phyloP scores from a whole-genome alignment of 495 filamentous ascomycete species.

The Aspergillus heteromorphus region DNA sequence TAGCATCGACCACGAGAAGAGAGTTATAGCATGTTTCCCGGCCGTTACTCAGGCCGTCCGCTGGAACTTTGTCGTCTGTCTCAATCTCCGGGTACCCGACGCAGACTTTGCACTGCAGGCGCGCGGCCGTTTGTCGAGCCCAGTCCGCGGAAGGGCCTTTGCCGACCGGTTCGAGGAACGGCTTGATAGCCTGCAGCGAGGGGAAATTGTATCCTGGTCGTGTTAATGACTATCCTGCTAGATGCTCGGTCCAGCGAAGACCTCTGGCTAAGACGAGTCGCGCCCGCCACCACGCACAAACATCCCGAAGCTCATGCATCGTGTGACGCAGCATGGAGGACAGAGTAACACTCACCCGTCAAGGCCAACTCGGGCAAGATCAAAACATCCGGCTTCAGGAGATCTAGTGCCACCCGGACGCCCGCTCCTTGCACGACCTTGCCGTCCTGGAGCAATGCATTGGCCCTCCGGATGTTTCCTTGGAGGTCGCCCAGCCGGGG shows the following conservation, averaged over 20 bases:
- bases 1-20: conserved; percentile 67
- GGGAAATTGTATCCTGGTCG: conserved; percentile 82
- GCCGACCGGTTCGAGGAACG: conserved; percentile 73
- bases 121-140: conserved; percentile 69
- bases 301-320: conserved; percentile 4
- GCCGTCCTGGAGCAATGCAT: conserved; percentile 57
- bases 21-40: conserved; percentile 69
- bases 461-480: conserved; percentile 68
- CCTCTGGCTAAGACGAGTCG: neutral
- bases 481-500: conserved; percentile 69
- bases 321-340: conserved; percentile 4
- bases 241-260: neutral
- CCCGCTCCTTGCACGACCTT: conserved; percentile 11
- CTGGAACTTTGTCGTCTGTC: neutral
- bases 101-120: conserved; percentile 72
- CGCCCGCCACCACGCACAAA: neutral
- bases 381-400: conserved; percentile 49
- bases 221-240: neutral
- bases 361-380: conserved; percentile 88
- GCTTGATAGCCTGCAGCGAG: conserved; percentile 67
- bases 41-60: conserved; percentile 2
- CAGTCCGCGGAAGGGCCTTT: conserved; percentile 71
- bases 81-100: conserved; percentile 82
- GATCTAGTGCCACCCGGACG: conserved; percentile 21
- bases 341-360: conserved; percentile 54